These are phyloP conservation scores for Lathyrus oleraceus DNA, from an alignment of 306 rosid genomes.

Conservation along the genomic window DNA sequence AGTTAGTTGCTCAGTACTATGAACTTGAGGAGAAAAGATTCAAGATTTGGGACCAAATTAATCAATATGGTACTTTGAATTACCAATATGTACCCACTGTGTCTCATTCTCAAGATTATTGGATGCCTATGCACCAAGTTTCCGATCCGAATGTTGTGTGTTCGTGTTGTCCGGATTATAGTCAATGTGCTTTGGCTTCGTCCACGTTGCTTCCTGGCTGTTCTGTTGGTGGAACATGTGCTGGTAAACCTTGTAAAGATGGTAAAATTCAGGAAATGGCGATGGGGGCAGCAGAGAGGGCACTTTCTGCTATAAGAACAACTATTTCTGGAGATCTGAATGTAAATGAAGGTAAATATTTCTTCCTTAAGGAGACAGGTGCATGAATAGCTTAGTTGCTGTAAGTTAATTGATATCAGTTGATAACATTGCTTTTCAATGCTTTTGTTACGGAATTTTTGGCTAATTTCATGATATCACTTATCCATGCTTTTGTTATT, in stretches of 20 bases:
- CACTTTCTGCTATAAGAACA: conserved; percentile 56
- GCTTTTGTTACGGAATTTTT: not conserved
- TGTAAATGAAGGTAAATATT: conserved; percentile 56
- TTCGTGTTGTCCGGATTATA: conserved; percentile 58
- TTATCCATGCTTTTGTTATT: not conserved
- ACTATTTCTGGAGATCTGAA: conserved; percentile 46
- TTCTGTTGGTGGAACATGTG: conserved; percentile 45
- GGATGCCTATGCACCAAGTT: conserved; percentile 40
- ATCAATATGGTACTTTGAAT: conserved; percentile 64
- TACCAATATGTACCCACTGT: conserved; percentile 48
- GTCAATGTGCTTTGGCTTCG: conserved; percentile 42
- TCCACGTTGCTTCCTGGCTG: conserved; percentile 48
- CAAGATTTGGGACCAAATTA: conserved; percentile 70
- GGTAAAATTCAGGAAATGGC: conserved; percentile 54
- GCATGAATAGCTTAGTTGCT: conserved; percentile 20
- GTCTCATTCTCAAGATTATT: conserved; percentile 44
- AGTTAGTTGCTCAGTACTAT: conserved; percentile 60
- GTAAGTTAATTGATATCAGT: conserved; percentile 1
- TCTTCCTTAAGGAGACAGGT: conserved; percentile 18
- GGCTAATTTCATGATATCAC: not conserved
- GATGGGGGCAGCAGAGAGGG: conserved; percentile 75
- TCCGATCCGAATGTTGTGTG: conserved; percentile 48
- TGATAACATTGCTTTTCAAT: conserved; percentile 11
- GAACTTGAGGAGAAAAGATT: conserved; percentile 83
- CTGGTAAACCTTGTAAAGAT: conserved; percentile 47